These are phyloP conservation scores for Hebeloma cylindrosporum DNA, from an alignment of 768 basidiomycete genomes.

Conservation along the genomic window DNA sequence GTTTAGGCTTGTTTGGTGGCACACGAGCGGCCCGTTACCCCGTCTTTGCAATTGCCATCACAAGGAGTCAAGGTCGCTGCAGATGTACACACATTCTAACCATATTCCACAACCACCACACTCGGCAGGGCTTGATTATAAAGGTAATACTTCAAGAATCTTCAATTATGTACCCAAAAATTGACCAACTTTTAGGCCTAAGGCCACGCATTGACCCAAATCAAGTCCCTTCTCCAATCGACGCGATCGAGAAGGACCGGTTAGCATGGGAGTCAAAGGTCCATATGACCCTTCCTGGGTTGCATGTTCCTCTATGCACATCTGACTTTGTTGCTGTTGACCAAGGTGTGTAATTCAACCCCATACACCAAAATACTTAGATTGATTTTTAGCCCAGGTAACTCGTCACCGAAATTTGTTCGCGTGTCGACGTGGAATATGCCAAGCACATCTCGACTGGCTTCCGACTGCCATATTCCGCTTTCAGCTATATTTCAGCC, in stretches of 20 bases:
- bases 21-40: neutral
- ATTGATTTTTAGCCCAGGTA: conserved; percentile 46
- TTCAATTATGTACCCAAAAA: neutral
- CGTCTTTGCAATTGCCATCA: no score
- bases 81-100: conserved; percentile 48
- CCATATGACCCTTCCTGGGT: conserved; percentile 57
- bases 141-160: conserved; percentile 42
- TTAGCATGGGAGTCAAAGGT: conserved; percentile 71
- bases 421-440: conserved; percentile 89
- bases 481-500: conserved; percentile 86
- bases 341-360: conserved; percentile 53
- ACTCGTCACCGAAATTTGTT: conserved; percentile 88
- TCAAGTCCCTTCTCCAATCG: conserved; percentile 91
- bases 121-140: conserved; percentile 54
- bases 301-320: conserved; percentile 78
- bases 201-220: conserved; percentile 81
- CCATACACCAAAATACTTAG: conserved; percentile 2
- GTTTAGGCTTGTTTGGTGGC: conserved; percentile 35
- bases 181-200: conserved; percentile 50
- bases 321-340: conserved; percentile 89
- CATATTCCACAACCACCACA: conserved; percentile 73
- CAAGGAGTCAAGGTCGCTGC: no score
- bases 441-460: conserved; percentile 76
- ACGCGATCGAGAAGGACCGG: conserved; percentile 76
- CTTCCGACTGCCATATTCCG: conserved; percentile 81